A percentile compares a stretch with the other conserved stretches of the same genome.
Evolutionary conservation across 2,329 filamentous ascomycete species (phyloP).

Genomic region (Pyrenophora seminiperda): DNA sequence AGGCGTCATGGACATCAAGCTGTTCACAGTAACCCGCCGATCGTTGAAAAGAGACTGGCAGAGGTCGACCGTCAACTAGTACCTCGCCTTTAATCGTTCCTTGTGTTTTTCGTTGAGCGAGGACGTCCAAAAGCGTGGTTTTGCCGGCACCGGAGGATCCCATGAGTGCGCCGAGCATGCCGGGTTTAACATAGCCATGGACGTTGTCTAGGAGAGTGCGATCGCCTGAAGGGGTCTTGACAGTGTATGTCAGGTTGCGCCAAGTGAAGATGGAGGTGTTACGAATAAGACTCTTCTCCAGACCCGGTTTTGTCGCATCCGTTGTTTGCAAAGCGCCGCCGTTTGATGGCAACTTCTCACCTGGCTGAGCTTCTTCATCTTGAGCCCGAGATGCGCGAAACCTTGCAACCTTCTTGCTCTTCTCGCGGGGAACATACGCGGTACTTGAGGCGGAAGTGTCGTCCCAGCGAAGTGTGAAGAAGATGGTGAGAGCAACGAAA

Average conservation of each 20-base stretch:
- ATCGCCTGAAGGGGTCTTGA: constrained; percentile 50
- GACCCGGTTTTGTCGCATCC: background rate
- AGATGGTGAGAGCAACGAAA: constrained; percentile 61
- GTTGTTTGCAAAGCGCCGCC: constrained; percentile 39
- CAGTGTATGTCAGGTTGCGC: constrained; percentile 63
- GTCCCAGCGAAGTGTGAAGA: constrained; percentile 63
- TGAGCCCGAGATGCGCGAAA: constrained; percentile 19
- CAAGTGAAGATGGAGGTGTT: constrained; percentile 74
- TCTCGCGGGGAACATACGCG: constrained; percentile 62
- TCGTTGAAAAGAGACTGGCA: constrained; percentile 36
- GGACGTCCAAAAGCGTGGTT: constrained; percentile 41
- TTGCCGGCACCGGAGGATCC: constrained; percentile 43
- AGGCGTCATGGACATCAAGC: constrained; percentile 38
- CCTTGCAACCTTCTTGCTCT: constrained; percentile 21
- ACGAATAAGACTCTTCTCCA: constrained; percentile 52
- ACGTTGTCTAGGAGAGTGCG: constrained; percentile 58
- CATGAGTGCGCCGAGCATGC: constrained; percentile 53
- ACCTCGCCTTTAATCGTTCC: constrained; percentile 37
- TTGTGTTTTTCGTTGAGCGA: constrained; percentile 37
- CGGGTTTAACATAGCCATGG: constrained; percentile 60
- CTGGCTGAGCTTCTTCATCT: constrained; percentile 58
- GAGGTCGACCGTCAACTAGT: constrained; percentile 36
- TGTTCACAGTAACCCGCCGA: constrained; percentile 45
- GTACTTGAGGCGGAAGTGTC: constrained; percentile 57
- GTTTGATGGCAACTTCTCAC: constrained; percentile 17